These are phyloP conservation scores for Wilcoxina mikolae DNA, from an alignment of 495 filamentous ascomycete genomes.

Conservation along the genomic window DNA sequence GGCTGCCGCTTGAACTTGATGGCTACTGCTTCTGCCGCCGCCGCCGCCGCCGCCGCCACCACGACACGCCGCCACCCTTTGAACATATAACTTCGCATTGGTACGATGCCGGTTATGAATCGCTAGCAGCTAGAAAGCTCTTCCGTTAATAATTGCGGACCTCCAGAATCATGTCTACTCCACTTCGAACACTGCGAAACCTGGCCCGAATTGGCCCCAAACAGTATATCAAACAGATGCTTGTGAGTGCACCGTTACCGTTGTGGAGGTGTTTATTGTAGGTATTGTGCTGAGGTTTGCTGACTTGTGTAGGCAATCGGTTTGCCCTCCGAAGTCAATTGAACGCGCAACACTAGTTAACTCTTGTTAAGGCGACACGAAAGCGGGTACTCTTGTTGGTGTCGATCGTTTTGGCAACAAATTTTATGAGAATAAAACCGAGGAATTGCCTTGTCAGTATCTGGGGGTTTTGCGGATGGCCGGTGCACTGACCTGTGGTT, in stretches of 20 bases:
- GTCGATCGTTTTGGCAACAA: slow-evolving; percentile 89
- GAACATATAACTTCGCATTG: no score
- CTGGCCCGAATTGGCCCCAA: slow-evolving; percentile 73
- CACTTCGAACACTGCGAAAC: slow-evolving; percentile 73
- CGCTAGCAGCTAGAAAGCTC: no score
- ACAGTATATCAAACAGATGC: slow-evolving; percentile 85
- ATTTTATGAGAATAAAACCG: slow-evolving; percentile 80
- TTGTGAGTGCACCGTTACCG: slow-evolving; percentile 44
- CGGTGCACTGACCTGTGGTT: background rate
- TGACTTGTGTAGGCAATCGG: slow-evolving; percentile 21
- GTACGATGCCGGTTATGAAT: no score
- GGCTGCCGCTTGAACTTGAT: no score
- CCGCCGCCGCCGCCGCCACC: no score
- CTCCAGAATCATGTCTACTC: slow-evolving; percentile 60
- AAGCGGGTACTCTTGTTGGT: slow-evolving; percentile 76
- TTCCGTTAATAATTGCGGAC: no score
- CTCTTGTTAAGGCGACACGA: slow-evolving; percentile 64
- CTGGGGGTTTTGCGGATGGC: background rate
- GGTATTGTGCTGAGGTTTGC: slow-evolving; percentile 3
- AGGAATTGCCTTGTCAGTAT: slow-evolving; percentile 77
- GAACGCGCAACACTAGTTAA: background rate
- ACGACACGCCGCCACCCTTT: no score
- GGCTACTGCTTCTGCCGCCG: no score
- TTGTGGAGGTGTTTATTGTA: background rate
- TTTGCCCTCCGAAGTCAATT: slow-evolving; percentile 1